Conservation (phyloP, 805 yeast genomes). For the Wickerhamomyces subpelliculosus region DNA sequence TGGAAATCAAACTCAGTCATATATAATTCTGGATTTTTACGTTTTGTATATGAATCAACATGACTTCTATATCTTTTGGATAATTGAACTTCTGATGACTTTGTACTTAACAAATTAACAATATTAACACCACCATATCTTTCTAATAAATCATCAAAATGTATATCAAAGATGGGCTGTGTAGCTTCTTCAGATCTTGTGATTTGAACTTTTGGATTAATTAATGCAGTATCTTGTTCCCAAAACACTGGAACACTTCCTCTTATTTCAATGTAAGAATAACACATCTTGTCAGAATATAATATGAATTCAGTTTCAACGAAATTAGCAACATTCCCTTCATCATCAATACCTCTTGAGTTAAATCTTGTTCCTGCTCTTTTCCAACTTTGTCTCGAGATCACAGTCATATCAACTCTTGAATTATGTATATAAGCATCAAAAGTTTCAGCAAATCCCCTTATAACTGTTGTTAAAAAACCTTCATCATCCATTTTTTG, state of each 20-base stretch:
- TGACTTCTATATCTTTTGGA: conserved; percentile 61
- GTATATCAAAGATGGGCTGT: conserved; percentile 81
- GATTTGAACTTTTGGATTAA: conserved; percentile 85
- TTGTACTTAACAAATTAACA: conserved; percentile 79
- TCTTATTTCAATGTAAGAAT: conserved; percentile 82
- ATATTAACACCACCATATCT: conserved; percentile 86
- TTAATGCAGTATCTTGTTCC: conserved; percentile 92
- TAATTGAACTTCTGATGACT: conserved; percentile 69
- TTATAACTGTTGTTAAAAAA: conserved; percentile 82
- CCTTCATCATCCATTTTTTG: conserved; percentile 63
- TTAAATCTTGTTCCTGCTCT: conserved; percentile 95
- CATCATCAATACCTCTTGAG: conserved; percentile 93
- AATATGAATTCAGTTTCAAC: conserved; percentile 87
- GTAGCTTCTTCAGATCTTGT: conserved; percentile 91
- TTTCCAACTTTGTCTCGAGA: conserved; percentile 94
- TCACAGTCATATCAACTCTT: conserved; percentile 55
- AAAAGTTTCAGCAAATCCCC: conserved; percentile 90
- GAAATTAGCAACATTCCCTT: conserved; percentile 82
- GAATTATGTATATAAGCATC: conserved; percentile 30
- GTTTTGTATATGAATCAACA: conserved; percentile 29
- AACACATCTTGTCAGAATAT: conserved; percentile 46
- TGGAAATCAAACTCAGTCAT: conserved; percentile 92
- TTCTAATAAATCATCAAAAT: conserved; percentile 60
- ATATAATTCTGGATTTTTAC: conserved; percentile 33
- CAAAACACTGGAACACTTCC: conserved; percentile 96